Conservation (phyloP, 257 asterid genomes). For the Solanum dulcamara region DNA sequence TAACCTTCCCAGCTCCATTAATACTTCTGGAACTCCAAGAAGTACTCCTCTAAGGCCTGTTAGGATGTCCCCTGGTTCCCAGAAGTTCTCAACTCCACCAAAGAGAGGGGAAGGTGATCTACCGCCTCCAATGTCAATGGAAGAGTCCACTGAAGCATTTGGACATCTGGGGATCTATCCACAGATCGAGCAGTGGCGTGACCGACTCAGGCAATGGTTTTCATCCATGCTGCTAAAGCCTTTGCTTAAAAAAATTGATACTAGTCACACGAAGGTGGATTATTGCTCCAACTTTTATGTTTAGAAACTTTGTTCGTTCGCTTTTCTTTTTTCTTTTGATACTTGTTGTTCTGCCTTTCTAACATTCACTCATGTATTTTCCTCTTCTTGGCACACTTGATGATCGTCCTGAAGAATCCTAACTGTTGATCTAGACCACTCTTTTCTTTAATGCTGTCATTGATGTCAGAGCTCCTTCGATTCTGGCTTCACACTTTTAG, state of each 20-base stretch:
- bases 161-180: constrained; percentile 69
- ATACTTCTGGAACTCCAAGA: constrained; percentile 72
- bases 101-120: constrained; percentile 89
- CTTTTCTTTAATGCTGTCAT: background rate
- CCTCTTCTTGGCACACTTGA: background rate
- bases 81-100: constrained; percentile 86
- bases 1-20: constrained; percentile 41
- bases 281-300: background rate
- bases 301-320: background rate
- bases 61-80: constrained; percentile 94
- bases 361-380: background rate
- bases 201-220: constrained; percentile 88
- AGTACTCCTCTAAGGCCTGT: constrained; percentile 89
- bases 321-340: background rate
- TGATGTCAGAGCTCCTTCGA: background rate
- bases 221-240: constrained; percentile 67
- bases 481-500: background rate
- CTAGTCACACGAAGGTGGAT: constrained; percentile 74
- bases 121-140: constrained; percentile 91
- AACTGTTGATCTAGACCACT: background rate
- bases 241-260: constrained; percentile 59
- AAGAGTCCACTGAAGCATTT: constrained; percentile 74
- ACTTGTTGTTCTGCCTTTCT: background rate
- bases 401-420: background rate
- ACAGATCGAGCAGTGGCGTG: constrained; percentile 83